These are phyloP conservation scores for Lipomyces kockii DNA, from an alignment of 805 yeast genomes.

Conservation along the genomic window DNA sequence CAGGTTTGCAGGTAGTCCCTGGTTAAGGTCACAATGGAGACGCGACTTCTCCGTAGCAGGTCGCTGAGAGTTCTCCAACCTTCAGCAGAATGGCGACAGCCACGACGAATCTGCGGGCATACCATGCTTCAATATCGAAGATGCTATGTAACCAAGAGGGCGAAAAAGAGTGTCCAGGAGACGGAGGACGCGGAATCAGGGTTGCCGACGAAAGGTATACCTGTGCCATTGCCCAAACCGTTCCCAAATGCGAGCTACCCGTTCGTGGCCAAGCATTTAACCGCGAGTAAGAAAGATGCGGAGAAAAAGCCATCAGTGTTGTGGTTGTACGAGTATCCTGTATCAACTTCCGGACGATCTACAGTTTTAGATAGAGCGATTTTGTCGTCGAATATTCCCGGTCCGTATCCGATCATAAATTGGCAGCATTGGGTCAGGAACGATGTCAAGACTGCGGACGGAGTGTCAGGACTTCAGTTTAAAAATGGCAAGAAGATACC, in stretches of 20 bases:
- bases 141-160: not conserved
- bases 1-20: not conserved
- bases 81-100: not conserved
- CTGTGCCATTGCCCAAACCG: constrained; percentile 6
- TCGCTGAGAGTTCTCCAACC: not conserved
- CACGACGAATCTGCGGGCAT: not conserved
- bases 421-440: constrained; percentile 36
- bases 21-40: not conserved
- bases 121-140: not conserved
- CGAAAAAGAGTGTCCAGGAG: not conserved
- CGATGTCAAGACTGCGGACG: not conserved
- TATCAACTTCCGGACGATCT: constrained; percentile 8
- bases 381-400: not conserved
- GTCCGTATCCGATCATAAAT: constrained; percentile 23
- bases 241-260: constrained; percentile 15
- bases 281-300: not conserved
- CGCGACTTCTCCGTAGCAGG: not conserved
- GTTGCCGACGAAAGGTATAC: constrained; percentile 8
- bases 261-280: not conserved
- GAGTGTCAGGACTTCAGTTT: not conserved
- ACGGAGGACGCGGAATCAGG: not conserved
- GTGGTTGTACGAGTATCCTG: not conserved
- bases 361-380: not conserved
- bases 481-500: constrained; percentile 5
- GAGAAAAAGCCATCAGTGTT: not conserved